Evolutionary conservation across 2,329 filamentous ascomycete species (phyloP), one percentile per base, ranked within the genome.

Genomic region (Aspergillus jensenii): DNA sequence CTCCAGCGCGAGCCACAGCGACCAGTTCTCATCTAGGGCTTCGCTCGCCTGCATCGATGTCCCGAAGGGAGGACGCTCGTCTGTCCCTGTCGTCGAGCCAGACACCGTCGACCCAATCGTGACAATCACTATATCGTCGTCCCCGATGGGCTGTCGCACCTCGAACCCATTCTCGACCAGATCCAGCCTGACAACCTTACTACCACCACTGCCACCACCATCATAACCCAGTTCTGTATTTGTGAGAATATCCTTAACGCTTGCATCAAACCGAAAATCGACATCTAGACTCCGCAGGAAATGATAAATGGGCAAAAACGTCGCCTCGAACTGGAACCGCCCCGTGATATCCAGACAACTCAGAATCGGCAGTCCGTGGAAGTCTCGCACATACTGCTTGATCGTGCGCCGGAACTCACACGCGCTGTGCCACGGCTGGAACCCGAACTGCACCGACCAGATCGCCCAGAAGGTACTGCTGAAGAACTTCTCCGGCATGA

Each of bases 1-100:
- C 0, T 71, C 69, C 21, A 78, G 65, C 14, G 70, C 67, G 6
- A 68, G 54, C 75, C 76, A 78, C 14, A 78, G 63, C 12, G 69
- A 64, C 76, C 75, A 78, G 4, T 71, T 70, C 15, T 72, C 72
- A 25, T 73, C 73, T 0, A 69, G 65, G 3, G 68, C 66, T 17
- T 69, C 62, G 19, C 56, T 46, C 0, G 48, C n/a, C 23, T 55
- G 45, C 12, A 71, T 60, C 14, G 53, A 70, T 3, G 21, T n/a
- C 17, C 51, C 12, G 25, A 25, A 17, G 11, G 58, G 52, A 33
- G 51, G 59, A 6, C n/a, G 6, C 35, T 56, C 35, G 19, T 63
- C 58, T 4, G 59, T 59, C 23, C 62, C 62, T 15, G 27, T 48
- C 6, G 50, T 45, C 9, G 55, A 55, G 1, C 62, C 61, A 4